A percentile compares a stretch with the other conserved stretches of the same genome.
Conservation (phyloP, 2,329 filamentous ascomycete genomes). For the Huntiella decipiens region DNA sequence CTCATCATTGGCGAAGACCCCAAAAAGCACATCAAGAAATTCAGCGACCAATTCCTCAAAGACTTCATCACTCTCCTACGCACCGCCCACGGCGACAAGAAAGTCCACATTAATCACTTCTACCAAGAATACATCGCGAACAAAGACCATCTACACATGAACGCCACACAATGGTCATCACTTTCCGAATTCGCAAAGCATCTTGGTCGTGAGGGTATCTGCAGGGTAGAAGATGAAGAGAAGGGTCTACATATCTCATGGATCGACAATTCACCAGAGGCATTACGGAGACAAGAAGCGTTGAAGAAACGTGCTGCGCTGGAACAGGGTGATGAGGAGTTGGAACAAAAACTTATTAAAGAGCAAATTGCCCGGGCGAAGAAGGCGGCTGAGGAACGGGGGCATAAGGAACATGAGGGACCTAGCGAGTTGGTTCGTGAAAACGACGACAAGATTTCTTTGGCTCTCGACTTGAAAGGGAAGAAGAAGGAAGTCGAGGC, state of each 20-base stretch:
- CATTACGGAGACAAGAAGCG: constrained; percentile 60
- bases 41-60: constrained; percentile 58
- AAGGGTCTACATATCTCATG: constrained; percentile 76
- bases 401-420: constrained; percentile 23
- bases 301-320: constrained; percentile 66
- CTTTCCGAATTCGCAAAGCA: constrained; percentile 81
- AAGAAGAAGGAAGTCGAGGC: constrained; percentile 18
- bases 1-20: constrained; percentile 73
- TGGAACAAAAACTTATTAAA: constrained; percentile 64
- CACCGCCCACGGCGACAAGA: constrained; percentile 80
- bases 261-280: constrained; percentile 82
- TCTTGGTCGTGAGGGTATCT: constrained; percentile 71
- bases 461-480: constrained; percentile 39
- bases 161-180: constrained; percentile 72
- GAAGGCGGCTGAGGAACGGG: constrained; percentile 32
- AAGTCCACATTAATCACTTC: constrained; percentile 75
- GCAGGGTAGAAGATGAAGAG: constrained; percentile 70
- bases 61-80: constrained; percentile 62
- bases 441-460: constrained; percentile 57
- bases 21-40: constrained; percentile 66
- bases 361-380: constrained; percentile 68
- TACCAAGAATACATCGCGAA: constrained; percentile 87
- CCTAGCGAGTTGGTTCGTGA: constrained; percentile 33
- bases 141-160: constrained; percentile 84
- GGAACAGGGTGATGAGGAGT: constrained; percentile 78